Evolutionary conservation across 305 asterid species (phyloP).

Genomic region (Fraxinus velutina): DNA sequence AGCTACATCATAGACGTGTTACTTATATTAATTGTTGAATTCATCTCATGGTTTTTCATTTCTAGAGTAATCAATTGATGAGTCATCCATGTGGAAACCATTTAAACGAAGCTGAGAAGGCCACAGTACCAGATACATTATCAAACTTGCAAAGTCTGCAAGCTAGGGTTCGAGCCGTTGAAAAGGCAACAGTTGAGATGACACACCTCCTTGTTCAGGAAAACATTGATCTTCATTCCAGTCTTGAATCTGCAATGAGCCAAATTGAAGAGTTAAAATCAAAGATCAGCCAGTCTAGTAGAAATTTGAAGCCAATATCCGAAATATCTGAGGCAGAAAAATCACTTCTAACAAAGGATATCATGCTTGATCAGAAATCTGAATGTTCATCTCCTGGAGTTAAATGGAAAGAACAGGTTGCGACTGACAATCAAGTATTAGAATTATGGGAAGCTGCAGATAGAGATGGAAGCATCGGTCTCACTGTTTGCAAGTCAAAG

Average conservation of each 20-base stretch:
- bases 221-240: slow-evolving; percentile 47
- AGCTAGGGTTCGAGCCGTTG: slow-evolving; percentile 52
- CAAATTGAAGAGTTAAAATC: slow-evolving; percentile 69
- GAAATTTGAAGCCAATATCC: slow-evolving; percentile 46
- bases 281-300: slow-evolving; percentile 44
- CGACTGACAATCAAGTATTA: slow-evolving; percentile 37
- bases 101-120: slow-evolving; percentile 30
- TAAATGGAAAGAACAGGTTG: slow-evolving; percentile 52
- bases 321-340: slow-evolving; percentile 66
- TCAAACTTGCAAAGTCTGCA: slow-evolving; percentile 52
- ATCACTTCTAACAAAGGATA: slow-evolving; percentile 72
- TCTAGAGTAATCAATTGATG: slow-evolving; percentile 42
- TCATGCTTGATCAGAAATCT: slow-evolving; percentile 82
- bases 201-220: slow-evolving; percentile 56
- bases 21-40: background rate
- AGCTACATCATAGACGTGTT: background rate
- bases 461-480: slow-evolving; percentile 36
- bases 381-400: slow-evolving; percentile 62
- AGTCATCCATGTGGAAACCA: slow-evolving; percentile 19
- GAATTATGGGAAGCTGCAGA: slow-evolving; percentile 50
- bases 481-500: slow-evolving; percentile 34
- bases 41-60: slow-evolving; percentile 15
- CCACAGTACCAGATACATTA: slow-evolving; percentile 25
- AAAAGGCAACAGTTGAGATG: slow-evolving; percentile 48
- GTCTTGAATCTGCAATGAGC: slow-evolving; percentile 59